Base-by-base conservation (phyloP, 768 basidiomycete species). In the Mrakia frigida region DNA sequence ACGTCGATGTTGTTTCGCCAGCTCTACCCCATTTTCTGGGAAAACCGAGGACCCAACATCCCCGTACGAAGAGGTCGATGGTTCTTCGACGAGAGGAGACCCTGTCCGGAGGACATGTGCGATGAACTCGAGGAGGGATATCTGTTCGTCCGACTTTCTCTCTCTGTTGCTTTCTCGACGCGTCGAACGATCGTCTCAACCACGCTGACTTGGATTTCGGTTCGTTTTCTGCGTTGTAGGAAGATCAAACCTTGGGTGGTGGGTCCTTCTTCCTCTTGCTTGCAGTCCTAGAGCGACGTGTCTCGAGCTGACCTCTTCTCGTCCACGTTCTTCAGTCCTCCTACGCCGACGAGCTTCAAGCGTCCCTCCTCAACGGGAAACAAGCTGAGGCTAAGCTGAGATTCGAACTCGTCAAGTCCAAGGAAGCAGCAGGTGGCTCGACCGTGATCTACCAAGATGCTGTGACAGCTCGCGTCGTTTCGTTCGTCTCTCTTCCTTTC, bases 91-190 rank as follows among this genome's bases (percentile, higher is more conserved):
- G 65, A 71, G 31, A 28, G 60, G 0, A 33, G 63, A 16, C 76
- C 76, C 35, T 77, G 76, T 35, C 53, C 76, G 4, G 76, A 77
- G 63, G 63, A 43, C 2, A 71, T 77, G 28, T 67, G 50, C 7
- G 76, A 77, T 37, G 76, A 77, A 53, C 52, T 77, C n/a, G 76
- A 77, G 71, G 71, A 65, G 18, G 76, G 76, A 10, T 77, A 73
- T 56, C 43, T 73, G 75, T 76, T 9, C 9, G 75, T 70, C 18
- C 56, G 31, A 7, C 56, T 56, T 28, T 41, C 6, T n/a, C n/a
- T n/a, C n/a, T n/a, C n/a, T n/a, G n/a, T n/a, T n/a, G n/a, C n/a
- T 3, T 21, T 21, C n/a, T 31, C 35, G 63, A 31, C 37, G 33
- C 16, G 28, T 35, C 28, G 37, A 23, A 23, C 65, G 65, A 35